phyloP scores from a whole-genome alignment of 2,329 filamentous ascomycete species.

The Colletotrichum sansevieriae region DNA sequence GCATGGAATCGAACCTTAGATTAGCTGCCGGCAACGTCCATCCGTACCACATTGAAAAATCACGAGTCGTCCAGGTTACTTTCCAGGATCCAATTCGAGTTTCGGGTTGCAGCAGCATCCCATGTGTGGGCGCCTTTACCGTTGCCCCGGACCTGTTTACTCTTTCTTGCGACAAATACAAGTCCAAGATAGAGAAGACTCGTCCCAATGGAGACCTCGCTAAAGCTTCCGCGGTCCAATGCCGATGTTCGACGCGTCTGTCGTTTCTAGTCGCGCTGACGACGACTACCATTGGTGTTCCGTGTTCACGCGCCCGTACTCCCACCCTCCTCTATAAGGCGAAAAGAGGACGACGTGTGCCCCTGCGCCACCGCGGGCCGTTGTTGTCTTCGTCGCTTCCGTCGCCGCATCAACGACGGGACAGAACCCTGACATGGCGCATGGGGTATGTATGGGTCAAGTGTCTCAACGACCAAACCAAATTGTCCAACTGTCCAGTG shows the following conservation, averaged over 20 bases:
- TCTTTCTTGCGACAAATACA: background rate
- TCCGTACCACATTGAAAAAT: background rate
- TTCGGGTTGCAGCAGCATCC: slow-evolving; percentile 29
- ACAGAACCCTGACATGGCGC: slow-evolving; percentile 26
- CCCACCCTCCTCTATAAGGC: background rate
- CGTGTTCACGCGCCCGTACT: slow-evolving; percentile 1
- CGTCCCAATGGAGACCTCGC: slow-evolving; percentile 22
- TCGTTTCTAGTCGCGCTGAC: slow-evolving; percentile 26
- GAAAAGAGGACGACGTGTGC: slow-evolving; percentile 17
- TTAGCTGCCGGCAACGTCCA: background rate
- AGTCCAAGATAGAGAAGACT: slow-evolving; percentile 21
- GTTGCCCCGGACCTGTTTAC: slow-evolving; percentile 14
- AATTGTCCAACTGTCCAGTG: slow-evolving; percentile 34
- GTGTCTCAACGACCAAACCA: slow-evolving; percentile 36
- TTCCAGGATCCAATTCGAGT: slow-evolving; percentile 9
- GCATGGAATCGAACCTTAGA: slow-evolving; percentile 7
- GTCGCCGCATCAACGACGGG: slow-evolving; percentile 38
- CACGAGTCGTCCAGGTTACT: slow-evolving; percentile 23
- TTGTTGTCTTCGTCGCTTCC: slow-evolving; percentile 29
- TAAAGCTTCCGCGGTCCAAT: slow-evolving; percentile 22
- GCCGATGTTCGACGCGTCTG: slow-evolving; percentile 25
- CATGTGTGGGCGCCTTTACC: slow-evolving; percentile 7
- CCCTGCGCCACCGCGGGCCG: slow-evolving; percentile 26
- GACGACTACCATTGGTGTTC: background rate
- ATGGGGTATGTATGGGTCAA: slow-evolving; percentile 26